A percentile compares a stretch with the other conserved stretches of the same genome.
Evolutionary conservation across 2,329 filamentous ascomycete genomes (phyloP).

Genomic region (Penicillium sp.): DNA sequence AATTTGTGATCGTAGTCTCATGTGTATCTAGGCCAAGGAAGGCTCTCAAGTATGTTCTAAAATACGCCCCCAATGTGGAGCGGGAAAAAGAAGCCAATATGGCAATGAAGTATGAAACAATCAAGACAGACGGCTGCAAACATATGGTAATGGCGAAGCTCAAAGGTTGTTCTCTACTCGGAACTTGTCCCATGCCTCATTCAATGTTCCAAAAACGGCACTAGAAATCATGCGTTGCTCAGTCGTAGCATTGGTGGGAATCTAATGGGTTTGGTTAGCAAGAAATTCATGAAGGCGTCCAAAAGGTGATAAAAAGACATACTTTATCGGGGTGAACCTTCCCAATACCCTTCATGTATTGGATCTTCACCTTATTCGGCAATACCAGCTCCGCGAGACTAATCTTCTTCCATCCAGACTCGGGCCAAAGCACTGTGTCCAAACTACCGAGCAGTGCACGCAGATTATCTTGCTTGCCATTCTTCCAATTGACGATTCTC

Average conservation of each 20-base stretch:
- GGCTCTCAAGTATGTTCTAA: conserved; percentile 16
- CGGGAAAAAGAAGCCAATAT: neutral
- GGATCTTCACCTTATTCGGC: conserved; percentile 93
- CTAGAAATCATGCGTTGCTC: conserved; percentile 71
- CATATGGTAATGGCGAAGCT: conserved; percentile 7
- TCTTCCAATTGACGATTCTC: conserved; percentile 77
- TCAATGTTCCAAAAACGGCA: conserved; percentile 66
- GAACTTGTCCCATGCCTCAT: conserved; percentile 72
- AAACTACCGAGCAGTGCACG: conserved; percentile 84
- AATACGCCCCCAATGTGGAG: neutral
- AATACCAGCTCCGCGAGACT: conserved; percentile 91
- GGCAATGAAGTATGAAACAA: conserved; percentile 3
- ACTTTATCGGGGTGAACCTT: conserved; percentile 99
- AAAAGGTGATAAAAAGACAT: conserved; percentile 41
- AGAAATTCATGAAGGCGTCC: neutral
- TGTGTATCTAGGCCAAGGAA: conserved; percentile 6
- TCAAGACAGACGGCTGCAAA: conserved; percentile 6
- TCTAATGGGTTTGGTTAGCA: conserved; percentile 45
- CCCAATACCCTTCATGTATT: conserved; percentile 98
- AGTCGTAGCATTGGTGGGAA: conserved; percentile 66
- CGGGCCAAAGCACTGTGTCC: conserved; percentile 88
- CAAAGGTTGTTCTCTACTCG: conserved; percentile 65
- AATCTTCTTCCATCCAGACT: conserved; percentile 94
- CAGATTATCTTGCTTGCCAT: conserved; percentile 90
- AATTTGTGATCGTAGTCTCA: conserved; percentile 13